phyloP scores from a whole-genome alignment of 2,329 filamentous ascomycete genomes.

The Alternaria alternata region DNA sequence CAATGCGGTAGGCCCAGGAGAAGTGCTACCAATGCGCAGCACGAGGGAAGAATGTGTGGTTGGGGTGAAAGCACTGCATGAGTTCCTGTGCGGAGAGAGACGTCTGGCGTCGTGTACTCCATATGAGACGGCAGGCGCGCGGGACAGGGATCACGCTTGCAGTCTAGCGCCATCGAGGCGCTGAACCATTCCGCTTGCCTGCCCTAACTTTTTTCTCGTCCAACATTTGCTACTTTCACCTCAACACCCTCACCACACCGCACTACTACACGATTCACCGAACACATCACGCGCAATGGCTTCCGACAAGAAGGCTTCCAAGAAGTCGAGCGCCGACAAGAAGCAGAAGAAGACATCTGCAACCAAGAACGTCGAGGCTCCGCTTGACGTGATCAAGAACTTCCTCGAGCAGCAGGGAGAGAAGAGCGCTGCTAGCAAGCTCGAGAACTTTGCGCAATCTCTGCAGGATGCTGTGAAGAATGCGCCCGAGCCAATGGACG shows the following conservation, averaged over 20 bases:
- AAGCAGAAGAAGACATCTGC: conserved; percentile 24
- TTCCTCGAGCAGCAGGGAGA: conserved; percentile 49
- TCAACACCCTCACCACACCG: conserved; percentile 4
- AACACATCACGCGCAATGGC: conserved; percentile 34
- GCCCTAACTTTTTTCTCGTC: conserved; percentile 32
- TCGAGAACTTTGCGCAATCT: conserved; percentile 44
- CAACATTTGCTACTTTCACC: conserved; percentile 13
- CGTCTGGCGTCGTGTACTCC: conserved; percentile 28
- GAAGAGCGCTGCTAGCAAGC: conserved; percentile 37
- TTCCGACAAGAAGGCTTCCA: conserved; percentile 29
- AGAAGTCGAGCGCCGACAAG: conserved; percentile 24
- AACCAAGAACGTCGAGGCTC: conserved; percentile 15
- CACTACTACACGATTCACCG: not conserved
- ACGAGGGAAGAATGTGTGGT: conserved; percentile 8
- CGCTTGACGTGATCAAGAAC: conserved; percentile 43
- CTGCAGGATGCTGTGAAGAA: conserved; percentile 25
- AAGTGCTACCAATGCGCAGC: conserved; percentile 7
- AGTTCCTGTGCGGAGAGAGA: conserved; percentile 28
- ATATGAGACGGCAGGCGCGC: conserved; percentile 31
- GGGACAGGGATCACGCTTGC: conserved; percentile 17
- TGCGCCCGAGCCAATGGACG: conserved; percentile 41
- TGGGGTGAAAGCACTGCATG: conserved; percentile 16
- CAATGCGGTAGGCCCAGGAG: not conserved
- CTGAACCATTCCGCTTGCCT: conserved; percentile 25
- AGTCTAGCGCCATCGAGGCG: conserved; percentile 27